These are phyloP conservation scores for Gastrolobium bilobum DNA, from an alignment of 306 rosid species.

Conservation along the genomic window DNA sequence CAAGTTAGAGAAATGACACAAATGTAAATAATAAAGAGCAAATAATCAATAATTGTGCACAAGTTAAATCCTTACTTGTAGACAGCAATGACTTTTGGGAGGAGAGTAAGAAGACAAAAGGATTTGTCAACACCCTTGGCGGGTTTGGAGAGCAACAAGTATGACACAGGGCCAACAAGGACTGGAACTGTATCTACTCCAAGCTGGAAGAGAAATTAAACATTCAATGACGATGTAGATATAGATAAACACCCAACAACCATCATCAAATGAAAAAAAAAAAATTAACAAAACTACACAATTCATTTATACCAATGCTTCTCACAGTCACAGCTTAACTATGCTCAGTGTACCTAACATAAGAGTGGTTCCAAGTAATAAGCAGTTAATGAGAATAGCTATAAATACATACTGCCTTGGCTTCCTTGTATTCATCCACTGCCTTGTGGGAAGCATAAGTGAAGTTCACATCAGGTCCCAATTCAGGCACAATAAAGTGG, in stretches of 20 bases:
- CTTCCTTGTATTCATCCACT: conserved; percentile 88
- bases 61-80: conserved; percentile 67
- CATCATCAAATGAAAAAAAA: background rate
- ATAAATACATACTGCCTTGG: conserved; percentile 75
- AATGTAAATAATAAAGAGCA: background rate
- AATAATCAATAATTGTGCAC: background rate
- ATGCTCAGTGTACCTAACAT: conserved; percentile 3
- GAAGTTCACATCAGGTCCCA: conserved; percentile 84
- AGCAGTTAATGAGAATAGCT: background rate
- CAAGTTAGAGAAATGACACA: conserved; percentile 40
- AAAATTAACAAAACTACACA: background rate
- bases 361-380: conserved; percentile 20
- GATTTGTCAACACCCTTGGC: conserved; percentile 80
- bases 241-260: background rate
- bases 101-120: conserved; percentile 80
- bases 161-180: conserved; percentile 85
- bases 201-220: conserved; percentile 62
- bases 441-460: conserved; percentile 92
- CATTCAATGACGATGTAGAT: conserved; percentile 15
- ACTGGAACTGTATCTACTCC: conserved; percentile 92
- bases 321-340: conserved; percentile 23
- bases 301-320: background rate
- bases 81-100: conserved; percentile 68
- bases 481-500: conserved; percentile 89
- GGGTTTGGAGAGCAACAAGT: conserved; percentile 88